These are phyloP conservation scores for Alternaria sp. DNA, from an alignment of 2,329 filamentous ascomycete species.

Conservation along the genomic window DNA sequence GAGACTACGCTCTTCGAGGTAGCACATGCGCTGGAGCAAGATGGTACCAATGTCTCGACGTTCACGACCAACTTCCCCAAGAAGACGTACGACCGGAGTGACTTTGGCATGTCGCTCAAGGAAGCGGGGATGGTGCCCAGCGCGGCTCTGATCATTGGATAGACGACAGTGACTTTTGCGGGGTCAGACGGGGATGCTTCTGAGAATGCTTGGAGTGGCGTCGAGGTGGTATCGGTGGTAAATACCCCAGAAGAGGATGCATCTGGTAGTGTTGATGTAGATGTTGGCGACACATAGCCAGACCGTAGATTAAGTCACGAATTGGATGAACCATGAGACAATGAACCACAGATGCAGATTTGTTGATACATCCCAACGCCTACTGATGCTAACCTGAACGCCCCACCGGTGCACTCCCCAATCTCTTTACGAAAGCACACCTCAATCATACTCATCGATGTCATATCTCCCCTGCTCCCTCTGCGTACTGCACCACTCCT, in stretches of 20 bases:
- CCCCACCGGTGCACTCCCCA: background rate
- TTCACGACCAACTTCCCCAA: conserved; percentile 89
- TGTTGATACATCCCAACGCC: background rate
- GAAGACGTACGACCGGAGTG: conserved; percentile 74
- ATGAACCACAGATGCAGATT: background rate
- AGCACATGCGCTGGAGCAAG: conserved; percentile 77
- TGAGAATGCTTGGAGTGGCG: conserved; percentile 5
- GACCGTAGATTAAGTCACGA: background rate
- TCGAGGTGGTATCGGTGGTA: conserved; percentile 8
- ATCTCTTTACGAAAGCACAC: background rate
- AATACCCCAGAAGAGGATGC: conserved; percentile 9
- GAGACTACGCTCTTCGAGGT: conserved; percentile 95
- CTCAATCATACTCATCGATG: conserved; percentile 49
- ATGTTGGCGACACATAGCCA: background rate
- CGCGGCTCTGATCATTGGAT: conserved; percentile 79
- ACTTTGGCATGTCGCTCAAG: conserved; percentile 90
- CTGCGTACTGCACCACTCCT: conserved; percentile 61
- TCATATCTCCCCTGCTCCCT: conserved; percentile 55
- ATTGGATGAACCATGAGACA: background rate
- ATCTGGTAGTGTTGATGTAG: background rate
- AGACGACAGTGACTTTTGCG: background rate
- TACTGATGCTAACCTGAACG: background rate
- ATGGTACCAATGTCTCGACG: conserved; percentile 72
- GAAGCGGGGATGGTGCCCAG: conserved; percentile 91
- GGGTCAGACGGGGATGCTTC: background rate